A percentile compares a stretch with the other conserved stretches of the same genome.
Conservation (phyloP, 2,329 filamentous ascomycete genomes). For the Monosporascus cannonballus region DNA sequence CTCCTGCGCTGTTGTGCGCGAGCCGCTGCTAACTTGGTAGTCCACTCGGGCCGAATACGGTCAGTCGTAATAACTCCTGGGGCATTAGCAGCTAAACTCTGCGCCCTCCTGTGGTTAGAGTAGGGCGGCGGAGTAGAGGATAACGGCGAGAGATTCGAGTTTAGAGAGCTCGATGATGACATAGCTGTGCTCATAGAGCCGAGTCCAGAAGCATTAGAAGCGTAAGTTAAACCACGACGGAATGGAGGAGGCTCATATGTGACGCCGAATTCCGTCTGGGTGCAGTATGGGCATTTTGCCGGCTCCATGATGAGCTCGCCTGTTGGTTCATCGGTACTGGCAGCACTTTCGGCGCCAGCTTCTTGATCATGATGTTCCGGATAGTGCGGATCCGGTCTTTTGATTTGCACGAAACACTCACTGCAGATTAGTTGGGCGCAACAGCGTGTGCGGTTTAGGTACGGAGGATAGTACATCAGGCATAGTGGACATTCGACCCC, state of each 20-base stretch:
- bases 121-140: conserved; percentile 26
- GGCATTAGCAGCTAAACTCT: conserved; percentile 71
- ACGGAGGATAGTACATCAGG: conserved; percentile 91
- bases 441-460: conserved; percentile 88
- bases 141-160: conserved; percentile 46
- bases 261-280: conserved; percentile 92
- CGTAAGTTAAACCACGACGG: conserved; percentile 72
- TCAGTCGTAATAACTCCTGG: conserved; percentile 90
- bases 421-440: conserved; percentile 96
- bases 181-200: conserved; percentile 62
- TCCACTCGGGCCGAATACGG: conserved; percentile 88
- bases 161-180: conserved; percentile 79
- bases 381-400: conserved; percentile 70
- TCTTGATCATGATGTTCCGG: conserved; percentile 60
- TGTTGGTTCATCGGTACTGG: conserved; percentile 43
- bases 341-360: conserved; percentile 15
- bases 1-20: conserved; percentile 78
- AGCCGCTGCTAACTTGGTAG: conserved; percentile 78
- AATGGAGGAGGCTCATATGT: conserved; percentile 89
- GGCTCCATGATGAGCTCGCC: conserved; percentile 82
- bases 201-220: conserved; percentile 39
- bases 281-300: conserved; percentile 89
- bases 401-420: conserved; percentile 98
- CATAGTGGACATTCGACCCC: conserved; percentile 90
- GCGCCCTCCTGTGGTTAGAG: conserved; percentile 40